Evolutionary conservation across 345 rosid species (phyloP).

Genomic region (Trapa bicornis): DNA sequence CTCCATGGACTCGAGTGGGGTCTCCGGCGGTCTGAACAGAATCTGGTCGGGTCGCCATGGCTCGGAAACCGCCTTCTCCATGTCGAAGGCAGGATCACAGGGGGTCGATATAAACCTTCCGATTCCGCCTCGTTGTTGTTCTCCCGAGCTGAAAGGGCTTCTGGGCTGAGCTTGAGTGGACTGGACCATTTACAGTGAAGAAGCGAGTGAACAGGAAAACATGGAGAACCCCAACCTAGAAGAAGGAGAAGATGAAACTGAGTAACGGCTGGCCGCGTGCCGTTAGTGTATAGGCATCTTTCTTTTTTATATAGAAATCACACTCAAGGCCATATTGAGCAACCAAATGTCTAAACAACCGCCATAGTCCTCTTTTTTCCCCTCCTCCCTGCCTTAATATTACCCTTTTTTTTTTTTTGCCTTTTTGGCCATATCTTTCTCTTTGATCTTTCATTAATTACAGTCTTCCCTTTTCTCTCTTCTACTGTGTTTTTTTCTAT

Average conservation of each 20-base stretch:
- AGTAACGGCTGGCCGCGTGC: neutral
- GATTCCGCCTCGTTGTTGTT: neutral
- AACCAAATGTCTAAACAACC: no score
- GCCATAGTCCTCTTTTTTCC: neutral
- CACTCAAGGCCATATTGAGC: no score
- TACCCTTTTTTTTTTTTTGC: no score
- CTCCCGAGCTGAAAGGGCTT: neutral
- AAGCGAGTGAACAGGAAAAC: neutral
- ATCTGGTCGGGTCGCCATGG: constrained; percentile 54
- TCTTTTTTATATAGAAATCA: neutral
- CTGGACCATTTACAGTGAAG: neutral
- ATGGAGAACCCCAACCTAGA: neutral
- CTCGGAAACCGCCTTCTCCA: constrained; percentile 46
- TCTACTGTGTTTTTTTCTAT: neutral
- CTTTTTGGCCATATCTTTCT: neutral
- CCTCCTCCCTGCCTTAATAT: neutral
- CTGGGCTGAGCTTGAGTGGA: neutral
- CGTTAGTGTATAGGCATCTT: constrained; percentile 4
- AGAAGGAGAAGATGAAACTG: neutral
- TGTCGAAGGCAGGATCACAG: constrained; percentile 2
- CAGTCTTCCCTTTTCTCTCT: neutral
- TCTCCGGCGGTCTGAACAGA: constrained; percentile 68
- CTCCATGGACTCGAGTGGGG: constrained; percentile 91
- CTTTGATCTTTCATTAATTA: neutral
- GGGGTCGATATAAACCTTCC: neutral